Evolutionary conservation across 495 filamentous ascomycete species (phyloP), one percentile per base, ranked within the genome.

Genomic region (Lentithecium fluviatile): DNA sequence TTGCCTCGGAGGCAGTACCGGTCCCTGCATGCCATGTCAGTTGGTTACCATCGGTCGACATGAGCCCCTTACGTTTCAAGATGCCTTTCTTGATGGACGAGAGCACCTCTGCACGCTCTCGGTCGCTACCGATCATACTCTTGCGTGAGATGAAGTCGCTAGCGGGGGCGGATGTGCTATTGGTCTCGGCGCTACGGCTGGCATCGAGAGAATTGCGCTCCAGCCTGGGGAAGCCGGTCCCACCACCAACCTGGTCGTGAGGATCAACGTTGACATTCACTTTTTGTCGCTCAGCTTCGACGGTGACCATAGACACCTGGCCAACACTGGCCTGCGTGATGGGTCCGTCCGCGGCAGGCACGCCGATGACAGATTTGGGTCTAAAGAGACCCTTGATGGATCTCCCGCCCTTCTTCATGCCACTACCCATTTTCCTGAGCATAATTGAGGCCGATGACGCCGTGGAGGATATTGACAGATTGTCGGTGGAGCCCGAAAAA

Each of bases 401-500:
- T 32, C 91, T 80, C 21, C 85, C 88, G 17, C 88, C 86, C 73
- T 90, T 92, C 82, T 96, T 99, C 86, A 97, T 88, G 20, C 95
- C 92, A 60, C 90, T 88, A 67, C 94, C 95, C 95, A 99, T 97
- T 79, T 99, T 99, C 26, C 94, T 85, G 69, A 99, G 92, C 94
- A 99, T 99, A 63, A 99, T 87, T 36, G 95, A 97, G 23, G 94
- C 94, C 20, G 94, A 99, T 6, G 95, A 97, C 26, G 94, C 94
- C 17, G 94, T 97, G 12, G 95, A 97, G 4, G 93, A 97, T 54
- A 99, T 91, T 2, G 95, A 97, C 15, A 99, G 73, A 60, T 97
- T 96, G 76, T 99, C 94, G 7, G 91, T 97, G 26, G 94, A 98
- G 23, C 91, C 89, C 21, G 86, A 80, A 73, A 97, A 97, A 59